phyloP scores from a whole-genome alignment of 2,329 filamentous ascomycete genomes.

The Xylaria sp. region DNA sequence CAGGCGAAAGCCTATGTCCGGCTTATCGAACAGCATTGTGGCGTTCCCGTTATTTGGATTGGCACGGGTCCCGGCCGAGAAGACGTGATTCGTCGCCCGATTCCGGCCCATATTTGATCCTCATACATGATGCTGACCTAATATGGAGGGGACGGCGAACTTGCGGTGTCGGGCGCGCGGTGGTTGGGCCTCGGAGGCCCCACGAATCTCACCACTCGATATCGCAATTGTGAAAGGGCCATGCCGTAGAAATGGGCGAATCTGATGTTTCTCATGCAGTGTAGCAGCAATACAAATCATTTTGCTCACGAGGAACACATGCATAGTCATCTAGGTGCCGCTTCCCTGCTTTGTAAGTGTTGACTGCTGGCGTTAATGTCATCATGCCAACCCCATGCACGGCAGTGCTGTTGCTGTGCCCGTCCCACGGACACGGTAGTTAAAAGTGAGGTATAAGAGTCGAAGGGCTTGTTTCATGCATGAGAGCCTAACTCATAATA shows the following conservation, averaged over 20 bases:
- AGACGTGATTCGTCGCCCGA: constrained; percentile 13
- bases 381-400: neutral
- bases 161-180: neutral
- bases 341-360: neutral
- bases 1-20: constrained; percentile 70
- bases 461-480: neutral
- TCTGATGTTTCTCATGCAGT: neutral
- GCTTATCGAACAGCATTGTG: constrained; percentile 32
- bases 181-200: neutral
- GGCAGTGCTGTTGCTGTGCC: neutral
- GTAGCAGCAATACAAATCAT: neutral
- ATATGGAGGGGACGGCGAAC: neutral
- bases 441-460: too few relatives aligned
- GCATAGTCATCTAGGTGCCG: neutral
- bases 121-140: neutral
- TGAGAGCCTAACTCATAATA: neutral
- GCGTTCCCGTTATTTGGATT: constrained; percentile 27
- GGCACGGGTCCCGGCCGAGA: constrained; percentile 11
- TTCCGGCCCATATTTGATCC: neutral
- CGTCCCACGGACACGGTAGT: too few relatives aligned
- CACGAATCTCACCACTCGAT: neutral
- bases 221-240: neutral
- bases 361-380: neutral
- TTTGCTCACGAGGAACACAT: neutral
- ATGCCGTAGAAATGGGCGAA: neutral